Evolutionary conservation across 2,329 filamentous ascomycete genomes (phyloP).

Genomic region (Beauveria brongniartii): DNA sequence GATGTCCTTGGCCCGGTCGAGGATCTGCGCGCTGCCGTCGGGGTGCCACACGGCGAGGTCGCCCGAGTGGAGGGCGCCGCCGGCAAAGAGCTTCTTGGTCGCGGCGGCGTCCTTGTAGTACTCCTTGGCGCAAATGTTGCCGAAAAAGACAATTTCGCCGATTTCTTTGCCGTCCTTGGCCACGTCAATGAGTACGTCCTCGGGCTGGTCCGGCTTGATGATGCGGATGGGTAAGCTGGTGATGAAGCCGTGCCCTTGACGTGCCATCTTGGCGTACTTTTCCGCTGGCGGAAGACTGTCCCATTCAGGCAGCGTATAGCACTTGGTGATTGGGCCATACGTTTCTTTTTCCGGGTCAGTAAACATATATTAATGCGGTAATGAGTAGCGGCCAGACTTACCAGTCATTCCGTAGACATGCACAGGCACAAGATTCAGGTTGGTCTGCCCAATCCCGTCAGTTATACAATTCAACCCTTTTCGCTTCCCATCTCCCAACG

Average conservation of each 20-base stretch:
- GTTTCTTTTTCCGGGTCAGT: conserved; percentile 47
- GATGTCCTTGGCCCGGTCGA: conserved; percentile 93
- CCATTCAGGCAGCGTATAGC: conserved; percentile 83
- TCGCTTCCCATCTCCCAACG: background rate
- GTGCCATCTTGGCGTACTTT: conserved; percentile 82
- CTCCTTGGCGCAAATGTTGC: conserved; percentile 85
- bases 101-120: conserved; percentile 89
- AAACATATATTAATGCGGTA: background rate
- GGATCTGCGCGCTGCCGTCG: conserved; percentile 84
- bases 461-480: background rate
- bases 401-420: conserved; percentile 80
- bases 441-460: conserved; percentile 22
- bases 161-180: conserved; percentile 41
- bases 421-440: conserved; percentile 77
- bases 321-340: conserved; percentile 92
- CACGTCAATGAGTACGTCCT: conserved; percentile 43
- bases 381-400: conserved; percentile 12
- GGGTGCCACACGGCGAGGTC: conserved; percentile 90
- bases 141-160: conserved; percentile 65
- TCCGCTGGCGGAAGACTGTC: conserved; percentile 64
- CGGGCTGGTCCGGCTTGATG: conserved; percentile 68
- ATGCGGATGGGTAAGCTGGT: conserved; percentile 74
- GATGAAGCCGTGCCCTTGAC: conserved; percentile 88
- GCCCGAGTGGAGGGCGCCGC: conserved; percentile 80
- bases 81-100: conserved; percentile 77